Conservation (phyloP, 495 filamentous ascomycete species). For the Penicillium crystallinum region DNA sequence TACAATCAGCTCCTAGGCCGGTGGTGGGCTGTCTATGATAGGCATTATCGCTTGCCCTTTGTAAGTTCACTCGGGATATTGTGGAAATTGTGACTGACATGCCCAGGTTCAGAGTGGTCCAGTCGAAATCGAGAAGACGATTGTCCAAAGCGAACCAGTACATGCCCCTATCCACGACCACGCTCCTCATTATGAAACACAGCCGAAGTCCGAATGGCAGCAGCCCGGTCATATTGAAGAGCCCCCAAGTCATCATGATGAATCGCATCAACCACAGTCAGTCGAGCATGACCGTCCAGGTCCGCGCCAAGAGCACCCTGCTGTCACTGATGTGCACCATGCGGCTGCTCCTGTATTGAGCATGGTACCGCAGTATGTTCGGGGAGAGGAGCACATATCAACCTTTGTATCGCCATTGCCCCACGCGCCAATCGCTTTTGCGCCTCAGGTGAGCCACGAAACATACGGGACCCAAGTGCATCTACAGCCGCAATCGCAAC, state of each 20-base stretch:
- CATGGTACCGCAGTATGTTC: constrained; percentile 43
- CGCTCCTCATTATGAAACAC: neutral
- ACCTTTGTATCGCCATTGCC: constrained; percentile 26
- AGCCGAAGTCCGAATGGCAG: constrained; percentile 1
- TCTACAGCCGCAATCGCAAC: neutral
- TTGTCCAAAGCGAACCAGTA: neutral
- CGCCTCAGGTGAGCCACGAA: constrained; percentile 7
- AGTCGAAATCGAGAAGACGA: neutral
- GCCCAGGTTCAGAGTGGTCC: constrained; percentile 9
- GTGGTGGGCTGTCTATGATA: constrained; percentile 93
- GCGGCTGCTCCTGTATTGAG: constrained; percentile 23
- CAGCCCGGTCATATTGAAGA: constrained; percentile 3
- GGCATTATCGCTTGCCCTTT: constrained; percentile 58
- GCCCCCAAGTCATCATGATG: neutral
- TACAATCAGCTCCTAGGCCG: constrained; percentile 73
- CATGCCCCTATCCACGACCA: neutral
- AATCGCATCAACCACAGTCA: neutral
- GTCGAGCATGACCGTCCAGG: neutral
- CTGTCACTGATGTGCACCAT: neutral
- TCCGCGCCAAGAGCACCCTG: neutral
- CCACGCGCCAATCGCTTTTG: constrained; percentile 6
- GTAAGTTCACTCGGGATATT: constrained; percentile 13
- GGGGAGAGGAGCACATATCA: constrained; percentile 39
- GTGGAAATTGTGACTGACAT: constrained; percentile 8
- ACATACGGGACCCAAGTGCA: constrained; percentile 1